Conservation (phyloP, 305 asterid genomes). For the Solanum hybrid region DNA sequence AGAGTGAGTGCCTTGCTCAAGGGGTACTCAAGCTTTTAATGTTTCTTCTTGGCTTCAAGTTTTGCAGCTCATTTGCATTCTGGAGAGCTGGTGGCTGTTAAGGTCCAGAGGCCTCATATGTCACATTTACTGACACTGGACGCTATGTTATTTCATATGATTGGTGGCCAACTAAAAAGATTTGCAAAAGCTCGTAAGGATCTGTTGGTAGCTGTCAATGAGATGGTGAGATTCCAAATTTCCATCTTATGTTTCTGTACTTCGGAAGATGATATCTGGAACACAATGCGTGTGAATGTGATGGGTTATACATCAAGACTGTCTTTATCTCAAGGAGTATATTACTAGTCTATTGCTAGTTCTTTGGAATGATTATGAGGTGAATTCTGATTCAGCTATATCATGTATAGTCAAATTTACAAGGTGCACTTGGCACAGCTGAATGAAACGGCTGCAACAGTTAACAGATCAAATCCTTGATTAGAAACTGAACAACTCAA, state of each 20-base stretch:
- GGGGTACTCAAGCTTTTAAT: constrained; percentile 23
- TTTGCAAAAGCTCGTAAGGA: constrained; percentile 98
- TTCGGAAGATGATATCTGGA: neutral
- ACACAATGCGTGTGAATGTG: neutral
- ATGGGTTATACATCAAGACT: neutral
- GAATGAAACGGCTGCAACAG: neutral
- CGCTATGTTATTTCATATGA: constrained; percentile 86
- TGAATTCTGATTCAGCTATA: neutral
- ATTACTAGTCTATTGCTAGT: neutral
- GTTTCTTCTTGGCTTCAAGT: constrained; percentile 50
- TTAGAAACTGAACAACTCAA: neutral
- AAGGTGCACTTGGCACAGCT: neutral
- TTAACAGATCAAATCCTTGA: neutral
- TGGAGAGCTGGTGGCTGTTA: constrained; percentile 98
- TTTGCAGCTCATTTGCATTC: constrained; percentile 98
- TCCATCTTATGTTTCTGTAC: neutral
- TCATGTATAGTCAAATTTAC: neutral
- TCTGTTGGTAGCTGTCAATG: constrained; percentile 89
- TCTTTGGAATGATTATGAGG: neutral
- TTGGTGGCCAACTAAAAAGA: constrained; percentile 95
- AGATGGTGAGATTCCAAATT: constrained; percentile 60
- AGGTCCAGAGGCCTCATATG: constrained; percentile 99
- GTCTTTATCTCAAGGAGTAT: neutral
- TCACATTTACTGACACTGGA: constrained; percentile 76
- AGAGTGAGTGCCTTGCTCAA: constrained; percentile 3